phyloP scores from a whole-genome alignment of 192 early-diverging fungal genomes.

The Umbelopsis sp. region DNA sequence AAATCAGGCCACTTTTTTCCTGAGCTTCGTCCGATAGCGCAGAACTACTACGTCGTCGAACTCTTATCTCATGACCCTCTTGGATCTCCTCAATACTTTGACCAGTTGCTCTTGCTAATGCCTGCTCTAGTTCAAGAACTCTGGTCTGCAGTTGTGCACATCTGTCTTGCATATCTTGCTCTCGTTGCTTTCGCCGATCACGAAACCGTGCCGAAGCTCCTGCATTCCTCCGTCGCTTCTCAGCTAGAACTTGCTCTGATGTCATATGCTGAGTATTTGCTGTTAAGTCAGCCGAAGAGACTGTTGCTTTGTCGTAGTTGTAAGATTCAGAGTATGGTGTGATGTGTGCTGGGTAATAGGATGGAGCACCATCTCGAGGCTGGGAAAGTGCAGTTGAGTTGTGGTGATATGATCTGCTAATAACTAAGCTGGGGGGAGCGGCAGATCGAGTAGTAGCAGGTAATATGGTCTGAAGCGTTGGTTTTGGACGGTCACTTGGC shows the following conservation, averaged over 20 bases:
- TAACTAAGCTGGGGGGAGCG: background rate
- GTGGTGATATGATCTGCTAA: background rate
- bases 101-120: conserved; percentile 21
- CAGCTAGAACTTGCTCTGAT: conserved; percentile 56
- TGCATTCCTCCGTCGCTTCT: conserved; percentile 65
- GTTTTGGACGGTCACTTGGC: background rate
- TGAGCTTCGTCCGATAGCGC: background rate
- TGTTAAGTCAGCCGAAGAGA: background rate
- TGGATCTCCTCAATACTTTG: conserved; percentile 12
- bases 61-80: background rate
- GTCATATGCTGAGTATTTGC: background rate
- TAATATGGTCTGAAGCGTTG: background rate
- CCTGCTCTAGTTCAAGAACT: conserved; percentile 37
- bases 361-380: background rate
- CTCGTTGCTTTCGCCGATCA: conserved; percentile 66
- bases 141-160: conserved; percentile 53
- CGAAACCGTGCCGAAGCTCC: conserved; percentile 67
- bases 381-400: background rate
- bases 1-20: background rate
- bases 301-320: background rate
- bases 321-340: background rate
- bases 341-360: background rate
- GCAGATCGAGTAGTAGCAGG: background rate
- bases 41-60: conserved; percentile 20
- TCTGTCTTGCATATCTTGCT: conserved; percentile 56